These are phyloP conservation scores for Malus hybrid DNA, from an alignment of 331 rosid species.

Conservation along the genomic window DNA sequence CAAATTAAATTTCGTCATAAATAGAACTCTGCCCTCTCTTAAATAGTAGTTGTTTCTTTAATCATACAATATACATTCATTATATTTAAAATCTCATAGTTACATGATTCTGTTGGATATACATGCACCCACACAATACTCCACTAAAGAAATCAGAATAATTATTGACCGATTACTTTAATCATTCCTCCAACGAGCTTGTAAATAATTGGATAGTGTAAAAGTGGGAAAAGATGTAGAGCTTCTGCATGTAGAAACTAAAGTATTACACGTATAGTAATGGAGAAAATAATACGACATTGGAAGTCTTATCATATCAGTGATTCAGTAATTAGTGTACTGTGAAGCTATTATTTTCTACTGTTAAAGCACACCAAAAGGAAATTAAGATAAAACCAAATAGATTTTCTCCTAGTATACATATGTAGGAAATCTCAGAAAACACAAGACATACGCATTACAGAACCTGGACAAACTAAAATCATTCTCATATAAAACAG, in stretches of 20 bases:
- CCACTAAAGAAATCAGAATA: conserved; percentile 7
- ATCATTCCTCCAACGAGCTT: neutral
- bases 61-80: neutral
- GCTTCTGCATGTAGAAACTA: neutral
- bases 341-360: conserved; percentile 38
- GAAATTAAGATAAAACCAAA: conserved; percentile 14
- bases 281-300: no score
- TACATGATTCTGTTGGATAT: neutral
- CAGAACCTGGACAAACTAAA: neutral
- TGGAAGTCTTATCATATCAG: neutral
- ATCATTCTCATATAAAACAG: conserved; percentile 21
- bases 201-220: neutral
- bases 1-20: no score
- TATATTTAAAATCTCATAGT: conserved; percentile 1
- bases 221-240: neutral
- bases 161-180: conserved; percentile 1
- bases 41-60: neutral
- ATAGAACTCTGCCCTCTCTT: neutral
- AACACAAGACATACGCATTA: neutral
- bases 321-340: neutral
- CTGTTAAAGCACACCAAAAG: conserved; percentile 24
- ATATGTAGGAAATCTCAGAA: conserved; percentile 12
- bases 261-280: neutral
- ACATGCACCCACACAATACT: conserved; percentile 9
- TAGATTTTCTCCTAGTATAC: conserved; percentile 13